Evolutionary conservation across 371 early-diverging fungal species (phyloP).

Genomic region (Haplosporangium sp.): DNA sequence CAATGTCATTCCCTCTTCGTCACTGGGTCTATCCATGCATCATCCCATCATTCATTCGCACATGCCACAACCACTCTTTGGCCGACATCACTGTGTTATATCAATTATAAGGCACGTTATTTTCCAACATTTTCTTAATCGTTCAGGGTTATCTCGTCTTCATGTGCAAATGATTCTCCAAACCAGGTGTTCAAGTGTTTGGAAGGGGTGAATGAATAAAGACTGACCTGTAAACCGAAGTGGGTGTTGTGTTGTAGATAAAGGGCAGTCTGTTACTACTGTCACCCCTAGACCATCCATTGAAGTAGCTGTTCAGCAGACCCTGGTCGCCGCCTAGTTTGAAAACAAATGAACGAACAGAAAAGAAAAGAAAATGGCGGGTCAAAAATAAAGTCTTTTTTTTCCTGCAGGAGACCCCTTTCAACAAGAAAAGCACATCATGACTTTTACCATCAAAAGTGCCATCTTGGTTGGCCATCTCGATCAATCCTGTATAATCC

Average conservation of each 20-base stretch:
- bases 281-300: conserved; percentile 75
- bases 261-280: conserved; percentile 84
- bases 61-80: background rate
- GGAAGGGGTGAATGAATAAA: background rate
- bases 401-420: background rate
- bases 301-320: conserved; percentile 88
- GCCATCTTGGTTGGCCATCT: conserved; percentile 66
- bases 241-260: conserved; percentile 91
- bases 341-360: conserved; percentile 5
- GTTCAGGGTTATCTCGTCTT: background rate
- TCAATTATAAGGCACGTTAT: background rate
- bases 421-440: background rate
- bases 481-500: conserved; percentile 64
- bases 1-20: background rate
- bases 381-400: background rate
- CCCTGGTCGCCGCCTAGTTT: conserved; percentile 94
- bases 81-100: background rate
- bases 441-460: conserved; percentile 79
- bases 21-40: background rate
- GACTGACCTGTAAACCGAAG: conserved; percentile 84
- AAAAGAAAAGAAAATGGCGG: background rate
- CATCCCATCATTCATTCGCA: conserved; percentile 1
- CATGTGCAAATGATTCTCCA: conserved; percentile 7
- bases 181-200: too few relatives aligned
- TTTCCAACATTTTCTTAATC: background rate